A percentile compares a stretch with the other conserved stretches of the same genome.
phyloP scores from a whole-genome alignment of 768 basidiomycete species.

The Rhizopogon vesiculosus region DNA sequence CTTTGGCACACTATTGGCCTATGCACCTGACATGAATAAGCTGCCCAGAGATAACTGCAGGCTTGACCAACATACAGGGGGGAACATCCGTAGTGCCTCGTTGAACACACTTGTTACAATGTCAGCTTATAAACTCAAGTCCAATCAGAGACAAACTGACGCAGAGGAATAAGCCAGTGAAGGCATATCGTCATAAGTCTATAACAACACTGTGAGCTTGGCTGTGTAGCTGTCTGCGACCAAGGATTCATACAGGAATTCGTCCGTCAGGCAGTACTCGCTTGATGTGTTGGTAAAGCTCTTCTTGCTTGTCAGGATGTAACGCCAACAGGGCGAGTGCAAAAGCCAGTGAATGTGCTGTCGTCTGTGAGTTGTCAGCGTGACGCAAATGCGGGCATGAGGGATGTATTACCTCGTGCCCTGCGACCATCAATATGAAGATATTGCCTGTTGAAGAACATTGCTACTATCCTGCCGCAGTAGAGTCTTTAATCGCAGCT shows the following conservation, averaged over 20 bases:
- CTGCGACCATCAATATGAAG: slow-evolving; percentile 49
- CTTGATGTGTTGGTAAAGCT: slow-evolving; percentile 28
- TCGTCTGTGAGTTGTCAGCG: slow-evolving; percentile 17
- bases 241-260: slow-evolving; percentile 16
- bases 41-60: not conserved
- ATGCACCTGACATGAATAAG: slow-evolving; percentile 7
- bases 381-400: not conserved
- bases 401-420: slow-evolving; percentile 42
- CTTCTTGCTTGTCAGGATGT: slow-evolving; percentile 37
- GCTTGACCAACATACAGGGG: slow-evolving; percentile 17
- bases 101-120: slow-evolving; percentile 19
- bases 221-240: not conserved
- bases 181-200: slow-evolving; percentile 27
- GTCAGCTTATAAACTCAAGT: not conserved
- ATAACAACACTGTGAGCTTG: not conserved
- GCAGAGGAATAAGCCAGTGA: slow-evolving; percentile 20
- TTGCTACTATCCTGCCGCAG: not conserved
- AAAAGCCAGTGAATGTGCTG: slow-evolving; percentile 28
- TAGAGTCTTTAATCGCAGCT: not conserved
- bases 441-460: slow-evolving; percentile 23
- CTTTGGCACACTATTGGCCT: slow-evolving; percentile 43
- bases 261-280: slow-evolving; percentile 17
- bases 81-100: slow-evolving; percentile 28
- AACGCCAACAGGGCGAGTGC: slow-evolving; percentile 32
- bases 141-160: slow-evolving; percentile 6